phyloP scores from a whole-genome alignment of 2,329 filamentous ascomycete species.

The Seiridium cupressi region DNA sequence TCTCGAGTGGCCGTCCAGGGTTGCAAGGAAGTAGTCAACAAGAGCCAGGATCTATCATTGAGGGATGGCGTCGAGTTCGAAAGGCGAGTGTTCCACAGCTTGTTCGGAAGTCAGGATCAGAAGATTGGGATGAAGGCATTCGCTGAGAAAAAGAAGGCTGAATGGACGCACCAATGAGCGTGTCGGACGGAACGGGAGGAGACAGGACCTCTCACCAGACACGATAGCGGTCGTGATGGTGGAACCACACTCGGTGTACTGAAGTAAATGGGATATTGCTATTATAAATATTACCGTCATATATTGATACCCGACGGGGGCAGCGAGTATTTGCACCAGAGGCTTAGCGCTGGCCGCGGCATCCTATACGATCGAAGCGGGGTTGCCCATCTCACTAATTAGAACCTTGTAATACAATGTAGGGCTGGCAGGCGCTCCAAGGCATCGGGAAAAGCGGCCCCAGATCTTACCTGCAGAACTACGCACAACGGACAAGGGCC shows the following conservation, averaged over 20 bases:
- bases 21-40: constrained; percentile 97
- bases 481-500: neutral
- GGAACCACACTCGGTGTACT: too few species aligned
- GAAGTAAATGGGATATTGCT: too few species aligned
- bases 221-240: too few species aligned
- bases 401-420: neutral
- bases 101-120: constrained; percentile 95
- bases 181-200: too few species aligned
- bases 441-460: neutral
- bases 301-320: too few species aligned
- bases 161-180: constrained; percentile 77
- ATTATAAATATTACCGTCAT: too few species aligned
- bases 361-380: neutral
- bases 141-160: constrained; percentile 87
- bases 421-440: neutral
- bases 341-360: too few species aligned
- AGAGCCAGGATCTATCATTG: constrained; percentile 88
- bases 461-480: neutral
- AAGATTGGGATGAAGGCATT: constrained; percentile 98
- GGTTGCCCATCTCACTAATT: neutral
- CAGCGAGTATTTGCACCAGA: too few species aligned
- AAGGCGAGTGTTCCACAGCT: constrained; percentile 83
- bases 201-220: too few species aligned
- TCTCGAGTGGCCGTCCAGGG: constrained; percentile 85
- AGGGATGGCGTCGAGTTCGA: constrained; percentile 94